Base-by-base conservation (phyloP, 2,329 filamentous ascomycete species). In the Geosmithia flava region DNA sequence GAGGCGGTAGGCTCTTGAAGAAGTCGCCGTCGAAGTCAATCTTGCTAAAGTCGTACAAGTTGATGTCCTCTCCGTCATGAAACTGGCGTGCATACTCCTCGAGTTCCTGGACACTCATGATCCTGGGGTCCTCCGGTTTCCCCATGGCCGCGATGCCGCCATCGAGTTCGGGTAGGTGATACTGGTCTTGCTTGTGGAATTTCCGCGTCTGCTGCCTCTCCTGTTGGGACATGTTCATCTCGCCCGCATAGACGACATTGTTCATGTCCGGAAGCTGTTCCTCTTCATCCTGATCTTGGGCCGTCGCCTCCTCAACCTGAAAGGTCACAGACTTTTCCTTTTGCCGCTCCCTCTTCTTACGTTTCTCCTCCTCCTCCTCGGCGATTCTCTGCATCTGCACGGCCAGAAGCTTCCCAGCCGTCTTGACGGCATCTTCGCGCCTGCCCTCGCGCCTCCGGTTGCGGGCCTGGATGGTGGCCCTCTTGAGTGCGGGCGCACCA, bases 1-100 rank as follows among this genome's bases (percentile, higher is more conserved):
- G 83, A 1, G 89, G 75, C 0, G 94, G 93, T 49, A 98, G 67
- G 61, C 88, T 95, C 62, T 85, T 80, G 68, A 98, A 98, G 66
- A 98, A 98, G 13, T 91, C 81, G 54, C 90, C 87, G 54, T 97
- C 86, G 58, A 97, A 98, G 61, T 98, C 93, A 56, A 98, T 98
- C 66, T 97, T 97, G 60, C 87, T 94, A 61, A 98, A 98, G 66
- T 97, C 91, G 65, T 97, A 97, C 5, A 90, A 66, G 54, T 83
- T 83, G 56, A 97, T 85, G 61, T 97, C 91, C 64, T 97, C 89
- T 48, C 93, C 93, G 51, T 80, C 81, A 58, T 96, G 80, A 58
- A 97, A 97, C 53, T 97, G 90, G 47, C 83, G 75, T 3, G 94
- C 91, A 61, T 98, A 98, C 54, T 91, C 84, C 65, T 97, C 88